These are phyloP conservation scores for Mariannaea sp. DNA, from an alignment of 2,329 filamentous ascomycete genomes.

Conservation along the genomic window DNA sequence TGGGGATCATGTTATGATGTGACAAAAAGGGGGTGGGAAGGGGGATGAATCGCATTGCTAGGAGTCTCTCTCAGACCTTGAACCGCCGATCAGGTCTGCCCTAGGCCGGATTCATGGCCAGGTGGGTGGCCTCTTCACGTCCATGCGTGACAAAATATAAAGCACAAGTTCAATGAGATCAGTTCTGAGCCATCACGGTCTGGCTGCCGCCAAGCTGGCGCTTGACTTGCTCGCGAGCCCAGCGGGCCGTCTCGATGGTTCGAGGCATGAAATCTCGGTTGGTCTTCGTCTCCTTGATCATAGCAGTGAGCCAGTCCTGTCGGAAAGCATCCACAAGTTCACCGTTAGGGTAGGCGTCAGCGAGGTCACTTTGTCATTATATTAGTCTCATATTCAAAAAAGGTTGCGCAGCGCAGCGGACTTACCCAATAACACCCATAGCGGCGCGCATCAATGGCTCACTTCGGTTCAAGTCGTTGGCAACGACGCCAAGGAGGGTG, in stretches of 20 bases:
- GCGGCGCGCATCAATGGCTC: constrained; percentile 90
- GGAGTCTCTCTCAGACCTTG: background rate
- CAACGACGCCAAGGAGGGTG: constrained; percentile 79
- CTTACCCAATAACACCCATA: constrained; percentile 96
- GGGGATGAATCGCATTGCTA: background rate
- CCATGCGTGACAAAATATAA: background rate
- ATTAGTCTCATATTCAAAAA: constrained; percentile 20
- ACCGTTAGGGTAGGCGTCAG: constrained; percentile 90
- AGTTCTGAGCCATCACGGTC: constrained; percentile 58
- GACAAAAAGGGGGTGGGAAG: constrained; percentile 25
- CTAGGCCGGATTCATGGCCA: background rate
- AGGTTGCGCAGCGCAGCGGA: constrained; percentile 19
- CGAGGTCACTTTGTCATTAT: constrained; percentile 71
- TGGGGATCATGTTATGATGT: constrained; percentile 45
- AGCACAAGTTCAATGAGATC: constrained; percentile 18
- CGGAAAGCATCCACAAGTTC: constrained; percentile 85
- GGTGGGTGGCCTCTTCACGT: background rate
- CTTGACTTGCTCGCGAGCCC: constrained; percentile 97
- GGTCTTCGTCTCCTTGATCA: constrained; percentile 90
- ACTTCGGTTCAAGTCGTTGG: constrained; percentile 82
- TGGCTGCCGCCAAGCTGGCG: constrained; percentile 70
- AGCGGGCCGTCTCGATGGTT: constrained; percentile 92
- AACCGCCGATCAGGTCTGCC: background rate
- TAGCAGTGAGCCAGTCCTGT: constrained; percentile 83
- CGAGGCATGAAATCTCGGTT: constrained; percentile 85